These are phyloP conservation scores for Pythium sp. DNA, from an alignment of 352 stramenopile species.

Conservation along the genomic window DNA sequence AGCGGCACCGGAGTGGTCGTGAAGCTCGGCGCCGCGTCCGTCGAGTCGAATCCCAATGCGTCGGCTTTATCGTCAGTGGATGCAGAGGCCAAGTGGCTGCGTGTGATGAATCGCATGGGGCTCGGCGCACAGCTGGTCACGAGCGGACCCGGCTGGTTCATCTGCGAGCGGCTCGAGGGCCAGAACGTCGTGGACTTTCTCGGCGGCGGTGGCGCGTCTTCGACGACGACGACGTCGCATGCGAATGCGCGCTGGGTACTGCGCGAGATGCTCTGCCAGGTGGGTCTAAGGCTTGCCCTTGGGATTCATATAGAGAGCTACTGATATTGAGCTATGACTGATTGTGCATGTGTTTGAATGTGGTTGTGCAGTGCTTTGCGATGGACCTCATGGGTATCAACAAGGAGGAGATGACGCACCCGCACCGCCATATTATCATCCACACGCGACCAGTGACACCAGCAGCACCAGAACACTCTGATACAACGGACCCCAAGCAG, in stretches of 20 bases:
- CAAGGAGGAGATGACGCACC: conserved; percentile 84
- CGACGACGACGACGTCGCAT: conserved; percentile 19
- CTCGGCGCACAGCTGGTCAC: conserved; percentile 48
- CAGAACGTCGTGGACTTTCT: conserved; percentile 66
- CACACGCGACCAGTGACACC: conserved; percentile 10
- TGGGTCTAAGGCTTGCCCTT: conserved; percentile 6
- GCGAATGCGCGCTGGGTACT: conserved; percentile 49
- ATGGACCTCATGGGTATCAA: conserved; percentile 74
- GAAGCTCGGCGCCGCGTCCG: conserved; percentile 33
- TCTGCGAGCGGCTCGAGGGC: conserved; percentile 58
- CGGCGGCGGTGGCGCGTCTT: conserved; percentile 12
- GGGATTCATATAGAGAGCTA: too few relatives aligned
- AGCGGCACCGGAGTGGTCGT: conserved; percentile 34
- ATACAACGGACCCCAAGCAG: background rate
- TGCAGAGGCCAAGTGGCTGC: conserved; percentile 56
- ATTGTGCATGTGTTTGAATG: background rate
- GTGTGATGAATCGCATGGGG: conserved; percentile 55
- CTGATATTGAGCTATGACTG: background rate
- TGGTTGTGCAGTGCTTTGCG: conserved; percentile 51
- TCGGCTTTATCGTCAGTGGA: conserved; percentile 36
- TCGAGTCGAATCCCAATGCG: conserved; percentile 16
- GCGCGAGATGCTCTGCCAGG: conserved; percentile 65
- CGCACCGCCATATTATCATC: conserved; percentile 70
- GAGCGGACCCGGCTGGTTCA: conserved; percentile 48
- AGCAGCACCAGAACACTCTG: background rate